Conservation (phyloP, 2,329 filamentous ascomycete genomes). For the Tolypocladium tundrense region DNA sequence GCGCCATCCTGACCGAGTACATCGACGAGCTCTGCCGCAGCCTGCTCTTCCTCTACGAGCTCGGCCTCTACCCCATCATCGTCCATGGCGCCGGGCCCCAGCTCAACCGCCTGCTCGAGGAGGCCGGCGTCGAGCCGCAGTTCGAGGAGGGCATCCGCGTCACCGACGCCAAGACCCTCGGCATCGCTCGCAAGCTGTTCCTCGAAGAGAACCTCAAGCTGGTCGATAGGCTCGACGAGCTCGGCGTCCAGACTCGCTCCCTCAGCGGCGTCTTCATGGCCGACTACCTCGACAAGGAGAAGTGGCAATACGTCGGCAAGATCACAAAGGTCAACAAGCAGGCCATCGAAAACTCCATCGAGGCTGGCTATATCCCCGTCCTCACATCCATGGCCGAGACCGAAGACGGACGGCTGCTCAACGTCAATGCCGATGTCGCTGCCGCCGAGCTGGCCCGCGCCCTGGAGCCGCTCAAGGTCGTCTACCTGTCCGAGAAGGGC, state of each 20-base stretch:
- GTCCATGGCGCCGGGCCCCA: slow-evolving; percentile 93
- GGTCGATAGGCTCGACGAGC: slow-evolving; percentile 77
- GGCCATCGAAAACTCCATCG: slow-evolving; percentile 84
- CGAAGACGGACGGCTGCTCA: slow-evolving; percentile 81
- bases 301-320: slow-evolving; percentile 92
- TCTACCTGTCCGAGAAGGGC: slow-evolving; percentile 97
- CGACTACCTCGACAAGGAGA: slow-evolving; percentile 92
- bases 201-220: slow-evolving; percentile 91
- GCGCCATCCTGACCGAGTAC: slow-evolving; percentile 90
- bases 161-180: slow-evolving; percentile 90
- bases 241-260: slow-evolving; percentile 80
- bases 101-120: slow-evolving; percentile 82
- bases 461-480: slow-evolving; percentile 89
- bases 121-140: slow-evolving; percentile 84
- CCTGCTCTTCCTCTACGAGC: slow-evolving; percentile 85
- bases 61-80: slow-evolving; percentile 88
- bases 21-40: slow-evolving; percentile 84
- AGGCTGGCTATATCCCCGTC: slow-evolving; percentile 83
- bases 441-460: slow-evolving; percentile 85
- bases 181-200: slow-evolving; percentile 84
- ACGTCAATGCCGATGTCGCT: slow-evolving; percentile 96
- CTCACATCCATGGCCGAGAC: slow-evolving; percentile 95
- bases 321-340: slow-evolving; percentile 86
- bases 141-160: slow-evolving; percentile 95
- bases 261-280: slow-evolving; percentile 88